Evolutionary conservation across 805 yeast genomes (phyloP), one percentile per base, ranked within the genome.

Genomic region (Wickerhamomyces rabaulensis): DNA sequence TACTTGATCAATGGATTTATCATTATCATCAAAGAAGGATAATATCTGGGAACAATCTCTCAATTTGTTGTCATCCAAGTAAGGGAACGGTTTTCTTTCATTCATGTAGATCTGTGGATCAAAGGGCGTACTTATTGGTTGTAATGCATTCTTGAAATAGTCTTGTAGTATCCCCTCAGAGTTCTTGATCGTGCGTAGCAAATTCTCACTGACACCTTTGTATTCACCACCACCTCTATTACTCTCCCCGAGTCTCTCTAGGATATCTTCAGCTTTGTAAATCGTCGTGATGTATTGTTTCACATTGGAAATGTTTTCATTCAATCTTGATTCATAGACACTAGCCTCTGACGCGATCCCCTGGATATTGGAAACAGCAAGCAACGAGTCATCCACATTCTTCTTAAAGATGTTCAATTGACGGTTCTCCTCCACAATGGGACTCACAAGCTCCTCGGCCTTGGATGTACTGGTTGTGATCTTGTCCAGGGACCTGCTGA

Each of bases 381-480:
- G 64, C 44, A 80, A 61, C 3, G 83, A 78, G 26, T 74, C 71
- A 42, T 79, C 82, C 41, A 83, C 76, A 52, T 82, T 83, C 37
- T 67, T 62, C 54, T 80, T 82, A 51, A 79, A 74, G 1, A 71
- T 62, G 35, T 78, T 78, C 47, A 84, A 63, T 45, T 71, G 68
- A 52, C 78, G 79, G 42, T 86, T 84, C 47, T 80, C 79, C 8
- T 75, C 72, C 36, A 86, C 72, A 40, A 88, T 78, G 1, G 97
- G 97, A 42, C 79, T 76, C 55, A 92, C 79, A 21, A 86, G 74
- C 26, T 67, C 64, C 48, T 81, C 79, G 1, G 92, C 84, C 20
- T 72, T 70, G 21, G 70, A 60, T 7, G 90, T 74, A 44, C 74
- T 75, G 26, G 62, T 63, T 7, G 82, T 71, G 45, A 90, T 75